Evolutionary conservation across 345 rosid genomes (phyloP), one percentile per base, ranked within the genome.

Genomic region (Gossypium arboreum): DNA sequence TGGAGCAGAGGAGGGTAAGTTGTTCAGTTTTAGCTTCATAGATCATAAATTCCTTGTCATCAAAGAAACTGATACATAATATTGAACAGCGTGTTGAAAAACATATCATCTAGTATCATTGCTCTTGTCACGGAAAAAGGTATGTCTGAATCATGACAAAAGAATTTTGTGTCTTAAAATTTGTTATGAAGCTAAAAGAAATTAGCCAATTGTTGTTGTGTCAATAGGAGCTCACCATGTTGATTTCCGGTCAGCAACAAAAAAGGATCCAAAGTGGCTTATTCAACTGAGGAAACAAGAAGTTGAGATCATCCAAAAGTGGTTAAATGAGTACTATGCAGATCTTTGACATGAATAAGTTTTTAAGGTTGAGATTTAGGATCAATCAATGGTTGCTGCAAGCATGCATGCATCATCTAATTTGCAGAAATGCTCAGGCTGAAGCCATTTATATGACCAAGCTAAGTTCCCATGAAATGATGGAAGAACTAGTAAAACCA

Each of bases 1-100:
- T 89, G 92, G 92, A 90, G 97, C 79, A 84, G 94, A 78, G 97
- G 97, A 83, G 80, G 97, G 94, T 90, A 41, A 81, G 82, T 66
- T 51, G 6, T 48, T 54, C 24, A 13, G 41, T 9, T 39, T 39
- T 64, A 64, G 16, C 51, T 64, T 64, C 13, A 17, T 64, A 34
- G 50, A 12, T 12, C 7, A 66, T 16, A 12, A 45, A 44, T 45
- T 45, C 17, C 52, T 44, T 20, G n/a, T 47, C 20, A 29, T 34
- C 55, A 12, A 44, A 2, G 39, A 69, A 12, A 75, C 71, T 4
- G 29, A 34, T 65, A 2, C 41, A 41, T 43, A 39, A 16, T 34
- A 3, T 54, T 4, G 22, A 34, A 79, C 83, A 91, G 94, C 7
- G 90, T 89, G 78, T 83, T 89, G 77, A 88, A 87, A 78, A 89